Conservation (phyloP, 140 eudicot genomes). For the Eryngium alpinum region DNA sequence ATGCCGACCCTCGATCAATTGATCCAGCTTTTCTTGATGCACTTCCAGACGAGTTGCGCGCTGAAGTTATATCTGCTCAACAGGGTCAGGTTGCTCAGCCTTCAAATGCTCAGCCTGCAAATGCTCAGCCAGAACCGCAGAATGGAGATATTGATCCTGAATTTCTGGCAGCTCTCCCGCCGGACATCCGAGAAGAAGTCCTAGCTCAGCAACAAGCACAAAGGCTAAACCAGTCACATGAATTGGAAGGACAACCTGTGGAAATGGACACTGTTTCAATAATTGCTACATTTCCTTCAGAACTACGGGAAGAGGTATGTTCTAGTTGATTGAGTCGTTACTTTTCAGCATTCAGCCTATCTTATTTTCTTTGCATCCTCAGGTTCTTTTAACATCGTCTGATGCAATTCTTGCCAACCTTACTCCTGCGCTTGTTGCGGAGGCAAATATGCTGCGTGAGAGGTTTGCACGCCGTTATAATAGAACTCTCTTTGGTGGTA, state of each 20-base stretch:
- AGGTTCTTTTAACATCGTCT: slow-evolving; percentile 96
- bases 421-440: slow-evolving; percentile 97
- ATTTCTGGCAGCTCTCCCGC: slow-evolving; percentile 96
- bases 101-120: slow-evolving; percentile 43
- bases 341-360: not conserved
- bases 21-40: slow-evolving; percentile 97
- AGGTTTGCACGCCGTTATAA: slow-evolving; percentile 92
- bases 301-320: slow-evolving; percentile 86
- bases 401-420: slow-evolving; percentile 96
- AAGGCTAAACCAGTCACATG: slow-evolving; percentile 79
- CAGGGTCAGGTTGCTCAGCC: slow-evolving; percentile 66
- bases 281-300: slow-evolving; percentile 96
- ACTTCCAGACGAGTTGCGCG: slow-evolving; percentile 98
- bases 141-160: slow-evolving; percentile 97
- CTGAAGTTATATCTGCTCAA: slow-evolving; percentile 90
- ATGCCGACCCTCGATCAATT: slow-evolving; percentile 58
- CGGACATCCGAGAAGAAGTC: slow-evolving; percentile 96
- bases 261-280: slow-evolving; percentile 98
- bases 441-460: slow-evolving; percentile 93
- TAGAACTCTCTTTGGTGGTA: slow-evolving; percentile 87
- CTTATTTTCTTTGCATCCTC: slow-evolving; percentile 1
- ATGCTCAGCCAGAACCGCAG: slow-evolving; percentile 74
- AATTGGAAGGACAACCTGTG: slow-evolving; percentile 95
- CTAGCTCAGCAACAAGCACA: slow-evolving; percentile 94
- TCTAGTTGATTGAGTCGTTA: not conserved